Evolutionary conservation across 805 yeast species (phyloP).

Genomic region (Pichia eremophila): DNA sequence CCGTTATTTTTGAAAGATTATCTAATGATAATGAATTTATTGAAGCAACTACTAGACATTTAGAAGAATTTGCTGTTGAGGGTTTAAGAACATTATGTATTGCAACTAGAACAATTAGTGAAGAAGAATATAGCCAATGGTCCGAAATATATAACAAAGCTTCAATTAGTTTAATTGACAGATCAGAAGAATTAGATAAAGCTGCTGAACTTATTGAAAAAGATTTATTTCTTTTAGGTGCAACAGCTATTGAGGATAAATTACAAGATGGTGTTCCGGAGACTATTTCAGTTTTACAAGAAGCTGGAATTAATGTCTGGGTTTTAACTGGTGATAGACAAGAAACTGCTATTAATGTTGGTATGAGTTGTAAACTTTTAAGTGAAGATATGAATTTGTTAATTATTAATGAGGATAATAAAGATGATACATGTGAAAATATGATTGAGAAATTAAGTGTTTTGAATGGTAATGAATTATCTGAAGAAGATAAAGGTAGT

Average conservation of each 20-base stretch:
- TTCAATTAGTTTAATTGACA: slow-evolving; percentile 66
- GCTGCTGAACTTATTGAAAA: slow-evolving; percentile 86
- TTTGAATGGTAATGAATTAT: slow-evolving; percentile 54
- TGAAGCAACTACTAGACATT: slow-evolving; percentile 70
- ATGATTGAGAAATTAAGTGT: slow-evolving; percentile 69
- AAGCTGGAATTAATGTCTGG: slow-evolving; percentile 97
- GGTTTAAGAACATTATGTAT: slow-evolving; percentile 93
- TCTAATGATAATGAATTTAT: slow-evolving; percentile 67
- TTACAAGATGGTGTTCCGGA: slow-evolving; percentile 98
- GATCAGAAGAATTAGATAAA: slow-evolving; percentile 69
- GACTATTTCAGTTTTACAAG: slow-evolving; percentile 87
- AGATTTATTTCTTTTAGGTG: slow-evolving; percentile 76
- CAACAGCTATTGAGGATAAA: slow-evolving; percentile 97
- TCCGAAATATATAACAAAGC: slow-evolving; percentile 59
- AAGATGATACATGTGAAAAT: slow-evolving; percentile 68
- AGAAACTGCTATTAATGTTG: slow-evolving; percentile 96
- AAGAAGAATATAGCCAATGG: slow-evolving; percentile 73
- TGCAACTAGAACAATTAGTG: slow-evolving; percentile 73
- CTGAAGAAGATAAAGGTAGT: slow-evolving; percentile 62
- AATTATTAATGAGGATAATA: slow-evolving; percentile 77
- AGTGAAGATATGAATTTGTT: slow-evolving; percentile 94
- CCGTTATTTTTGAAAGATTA: slow-evolving; percentile 84
- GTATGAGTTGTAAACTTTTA: slow-evolving; percentile 91
- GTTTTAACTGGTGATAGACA: slow-evolving; percentile 97
- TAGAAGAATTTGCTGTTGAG: slow-evolving; percentile 94